Conservation (phyloP, 306 rosid genomes). For the Castanea sativa region DNA sequence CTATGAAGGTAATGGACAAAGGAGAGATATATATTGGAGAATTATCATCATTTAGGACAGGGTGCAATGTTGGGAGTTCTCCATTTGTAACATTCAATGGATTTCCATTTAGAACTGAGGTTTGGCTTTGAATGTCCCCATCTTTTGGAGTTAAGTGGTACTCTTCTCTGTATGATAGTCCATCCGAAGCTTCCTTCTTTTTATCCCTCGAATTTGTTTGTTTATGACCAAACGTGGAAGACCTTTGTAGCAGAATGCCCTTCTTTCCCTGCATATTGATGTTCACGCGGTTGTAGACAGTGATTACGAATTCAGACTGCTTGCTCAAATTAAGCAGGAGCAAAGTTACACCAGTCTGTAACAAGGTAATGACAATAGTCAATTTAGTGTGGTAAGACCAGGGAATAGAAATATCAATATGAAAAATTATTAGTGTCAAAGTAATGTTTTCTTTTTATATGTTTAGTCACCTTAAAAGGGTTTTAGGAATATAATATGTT, state of each 20-base stretch:
- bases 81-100: conserved; percentile 61
- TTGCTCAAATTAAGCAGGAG: conserved; percentile 81
- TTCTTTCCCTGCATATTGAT: neutral
- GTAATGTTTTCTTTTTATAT: too few relatives aligned
- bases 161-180: conserved; percentile 62
- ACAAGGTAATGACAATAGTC: neutral
- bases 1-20: conserved; percentile 48
- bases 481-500: too few relatives aligned
- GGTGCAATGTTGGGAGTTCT: conserved; percentile 61
- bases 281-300: conserved; percentile 30
- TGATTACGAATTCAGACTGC: conserved; percentile 48
- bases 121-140: conserved; percentile 53
- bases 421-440: neutral
- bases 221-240: conserved; percentile 44
- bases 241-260: conserved; percentile 21
- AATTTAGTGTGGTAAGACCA: neutral
- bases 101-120: conserved; percentile 63
- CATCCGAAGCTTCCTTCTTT: conserved; percentile 48
- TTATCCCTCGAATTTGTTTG: conserved; percentile 67
- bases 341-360: conserved; percentile 71
- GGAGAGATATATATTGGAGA: conserved; percentile 45
- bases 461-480: too few relatives aligned
- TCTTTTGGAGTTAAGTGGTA: conserved; percentile 68
- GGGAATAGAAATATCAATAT: neutral
- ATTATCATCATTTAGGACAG: conserved; percentile 28